These are phyloP conservation scores for Boechera retrofracta DNA, from an alignment of 345 rosid species.

Conservation along the genomic window DNA sequence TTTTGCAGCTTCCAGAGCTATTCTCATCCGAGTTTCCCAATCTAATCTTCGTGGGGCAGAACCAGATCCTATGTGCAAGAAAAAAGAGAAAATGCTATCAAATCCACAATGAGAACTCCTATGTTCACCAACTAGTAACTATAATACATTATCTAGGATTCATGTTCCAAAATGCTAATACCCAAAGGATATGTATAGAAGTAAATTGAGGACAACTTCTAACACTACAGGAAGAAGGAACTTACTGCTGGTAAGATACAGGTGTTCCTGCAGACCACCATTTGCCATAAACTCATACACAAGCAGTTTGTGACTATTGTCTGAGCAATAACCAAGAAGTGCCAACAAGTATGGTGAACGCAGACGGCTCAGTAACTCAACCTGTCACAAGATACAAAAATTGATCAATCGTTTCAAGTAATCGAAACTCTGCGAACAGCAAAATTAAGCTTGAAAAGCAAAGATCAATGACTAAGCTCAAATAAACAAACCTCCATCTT, in stretches of 20 bases:
- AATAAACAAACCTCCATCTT: conserved; percentile 70
- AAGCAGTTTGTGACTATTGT: conserved; percentile 63
- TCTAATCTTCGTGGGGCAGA: conserved; percentile 53
- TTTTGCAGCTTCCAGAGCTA: conserved; percentile 84
- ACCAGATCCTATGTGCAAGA: conserved; percentile 58
- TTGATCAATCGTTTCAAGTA: conserved; percentile 31
- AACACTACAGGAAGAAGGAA: background rate
- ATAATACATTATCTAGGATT: background rate
- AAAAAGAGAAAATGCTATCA: background rate
- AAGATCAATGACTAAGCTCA: conserved; percentile 1
- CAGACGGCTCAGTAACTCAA: conserved; percentile 80
- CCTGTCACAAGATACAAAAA: conserved; percentile 48
- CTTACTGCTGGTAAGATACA: conserved; percentile 73
- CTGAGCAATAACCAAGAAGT: conserved; percentile 83
- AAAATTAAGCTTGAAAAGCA: conserved; percentile 1
- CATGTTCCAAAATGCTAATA: conserved; percentile 4
- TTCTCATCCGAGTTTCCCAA: conserved; percentile 79
- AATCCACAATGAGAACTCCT: conserved; percentile 8
- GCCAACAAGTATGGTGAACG: conserved; percentile 75
- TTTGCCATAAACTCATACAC: conserved; percentile 89
- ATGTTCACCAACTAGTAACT: background rate
- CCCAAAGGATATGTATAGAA: background rate
- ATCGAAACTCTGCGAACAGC: background rate
- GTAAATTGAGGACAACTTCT: background rate
- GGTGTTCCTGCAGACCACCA: conserved; percentile 86